phyloP scores from a whole-genome alignment of 306 rosid species.

The Biancaea sappan region DNA sequence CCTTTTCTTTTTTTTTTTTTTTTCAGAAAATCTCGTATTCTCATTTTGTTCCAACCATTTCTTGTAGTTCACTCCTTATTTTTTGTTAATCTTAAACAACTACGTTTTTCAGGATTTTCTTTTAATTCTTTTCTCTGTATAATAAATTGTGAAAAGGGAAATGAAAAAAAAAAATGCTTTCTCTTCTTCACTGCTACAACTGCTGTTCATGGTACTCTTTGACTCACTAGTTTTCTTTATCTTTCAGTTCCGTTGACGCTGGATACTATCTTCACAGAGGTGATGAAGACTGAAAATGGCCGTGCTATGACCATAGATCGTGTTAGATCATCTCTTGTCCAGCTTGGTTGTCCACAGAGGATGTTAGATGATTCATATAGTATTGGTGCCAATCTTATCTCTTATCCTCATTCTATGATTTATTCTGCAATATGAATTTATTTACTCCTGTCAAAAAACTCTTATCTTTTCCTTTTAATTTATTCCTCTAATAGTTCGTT shows the following conservation, averaged over 20 bases:
- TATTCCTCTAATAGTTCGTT: constrained; percentile 11
- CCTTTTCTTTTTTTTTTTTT: neutral
- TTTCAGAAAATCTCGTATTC: too few species aligned
- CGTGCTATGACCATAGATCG: constrained; percentile 67
- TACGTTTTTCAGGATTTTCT: neutral
- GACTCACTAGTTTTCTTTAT: constrained; percentile 31
- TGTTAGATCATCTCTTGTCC: constrained; percentile 65
- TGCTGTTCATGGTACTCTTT: constrained; percentile 7
- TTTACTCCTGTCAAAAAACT: constrained; percentile 24
- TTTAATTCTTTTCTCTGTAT: neutral
- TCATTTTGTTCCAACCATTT: neutral
- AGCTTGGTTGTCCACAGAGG: constrained; percentile 59
- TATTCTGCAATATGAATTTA: constrained; percentile 17
- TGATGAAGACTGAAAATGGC: constrained; percentile 71
- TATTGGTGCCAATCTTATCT: constrained; percentile 51
- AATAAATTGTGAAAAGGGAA: neutral
- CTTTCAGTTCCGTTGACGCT: constrained; percentile 72
- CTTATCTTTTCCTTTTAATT: constrained; percentile 1
- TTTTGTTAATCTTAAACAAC: neutral
- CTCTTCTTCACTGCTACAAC: neutral
- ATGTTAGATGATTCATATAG: constrained; percentile 52
- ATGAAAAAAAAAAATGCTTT: neutral
- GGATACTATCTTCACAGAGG: constrained; percentile 67
- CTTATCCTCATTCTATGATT: constrained; percentile 24
- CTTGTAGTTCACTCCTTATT: neutral